Evolutionary conservation across 2,329 filamentous ascomycete species (phyloP).

Genomic region (Trichoderma afroharzianum): DNA sequence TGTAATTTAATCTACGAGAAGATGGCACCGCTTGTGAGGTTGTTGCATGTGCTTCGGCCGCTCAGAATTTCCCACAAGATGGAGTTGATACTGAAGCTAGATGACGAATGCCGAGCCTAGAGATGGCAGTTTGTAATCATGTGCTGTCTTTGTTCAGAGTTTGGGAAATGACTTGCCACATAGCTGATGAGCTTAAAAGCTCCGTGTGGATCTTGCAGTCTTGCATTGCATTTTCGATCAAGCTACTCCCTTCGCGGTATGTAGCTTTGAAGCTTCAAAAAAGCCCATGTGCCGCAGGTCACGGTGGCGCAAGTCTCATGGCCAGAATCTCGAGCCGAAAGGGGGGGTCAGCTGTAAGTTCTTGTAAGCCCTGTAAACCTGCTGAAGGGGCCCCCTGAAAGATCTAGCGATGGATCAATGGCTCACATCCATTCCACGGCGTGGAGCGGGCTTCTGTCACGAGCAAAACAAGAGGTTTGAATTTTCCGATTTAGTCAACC

Average conservation of each 20-base stretch:
- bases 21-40: background rate
- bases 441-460: background rate
- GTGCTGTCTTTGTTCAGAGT: background rate
- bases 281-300: slow-evolving; percentile 21
- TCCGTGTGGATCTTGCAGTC: background rate
- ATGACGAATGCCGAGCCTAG: slow-evolving; percentile 5
- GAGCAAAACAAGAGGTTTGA: background rate
- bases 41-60: background rate
- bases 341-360: background rate
- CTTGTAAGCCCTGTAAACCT: background rate
- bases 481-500: background rate
- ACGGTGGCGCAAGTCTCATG: slow-evolving; percentile 21
- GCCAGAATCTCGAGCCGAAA: background rate
- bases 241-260: background rate
- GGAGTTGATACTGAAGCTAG: background rate
- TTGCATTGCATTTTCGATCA: background rate
- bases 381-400: background rate
- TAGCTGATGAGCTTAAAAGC: background rate
- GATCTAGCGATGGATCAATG: background rate
- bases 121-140: slow-evolving; percentile 4
- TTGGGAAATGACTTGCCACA: background rate
- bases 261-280: background rate
- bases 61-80: background rate
- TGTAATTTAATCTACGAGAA: background rate
- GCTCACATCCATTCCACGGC: background rate